These are phyloP conservation scores for Lindgomyces ingoldianus DNA, from an alignment of 495 filamentous ascomycete genomes.

Conservation along the genomic window DNA sequence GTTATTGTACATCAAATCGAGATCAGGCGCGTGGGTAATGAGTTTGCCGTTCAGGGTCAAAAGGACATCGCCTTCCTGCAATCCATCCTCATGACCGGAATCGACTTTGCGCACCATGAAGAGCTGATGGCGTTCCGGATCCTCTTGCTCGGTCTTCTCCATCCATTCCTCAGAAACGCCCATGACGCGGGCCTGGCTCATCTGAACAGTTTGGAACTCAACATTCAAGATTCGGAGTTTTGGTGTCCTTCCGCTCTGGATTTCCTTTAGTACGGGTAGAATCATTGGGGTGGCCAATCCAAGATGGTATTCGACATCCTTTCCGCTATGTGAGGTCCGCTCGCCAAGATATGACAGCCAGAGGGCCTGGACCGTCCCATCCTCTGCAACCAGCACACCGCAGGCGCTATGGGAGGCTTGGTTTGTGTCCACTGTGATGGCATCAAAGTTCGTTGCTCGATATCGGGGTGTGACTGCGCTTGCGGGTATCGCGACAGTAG, in stretches of 20 bases:
- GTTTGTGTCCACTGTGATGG: slow-evolving; percentile 93
- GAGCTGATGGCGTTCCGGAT: slow-evolving; percentile 88
- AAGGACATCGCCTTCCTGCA: slow-evolving; percentile 91
- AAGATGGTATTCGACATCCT: slow-evolving; percentile 96
- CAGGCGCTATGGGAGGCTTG: slow-evolving; percentile 91
- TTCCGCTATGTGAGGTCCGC: slow-evolving; percentile 70
- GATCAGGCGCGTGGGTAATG: slow-evolving; percentile 86
- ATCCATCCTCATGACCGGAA: slow-evolving; percentile 61
- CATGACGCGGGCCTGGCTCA: slow-evolving; percentile 98
- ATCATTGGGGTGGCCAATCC: slow-evolving; percentile 87
- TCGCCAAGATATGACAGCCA: slow-evolving; percentile 98
- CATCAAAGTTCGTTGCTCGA: slow-evolving; percentile 93
- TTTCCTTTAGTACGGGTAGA: slow-evolving; percentile 78
- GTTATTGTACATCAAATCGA: slow-evolving; percentile 95
- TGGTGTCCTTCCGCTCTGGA: slow-evolving; percentile 75
- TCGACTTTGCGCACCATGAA: slow-evolving; percentile 98
- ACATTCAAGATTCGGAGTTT: slow-evolving; percentile 86
- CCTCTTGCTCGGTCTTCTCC: slow-evolving; percentile 77
- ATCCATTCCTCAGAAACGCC: slow-evolving; percentile 97
- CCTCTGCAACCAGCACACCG: slow-evolving; percentile 84
- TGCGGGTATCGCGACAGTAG: slow-evolving; percentile 92
- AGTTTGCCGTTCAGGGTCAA: slow-evolving; percentile 87
- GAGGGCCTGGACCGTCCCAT: slow-evolving; percentile 88
- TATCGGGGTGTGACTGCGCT: slow-evolving; percentile 91
- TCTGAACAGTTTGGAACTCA: slow-evolving; percentile 91